These are phyloP conservation scores for Anisodus tanguticus DNA, from an alignment of 257 asterid species.

Conservation along the genomic window DNA sequence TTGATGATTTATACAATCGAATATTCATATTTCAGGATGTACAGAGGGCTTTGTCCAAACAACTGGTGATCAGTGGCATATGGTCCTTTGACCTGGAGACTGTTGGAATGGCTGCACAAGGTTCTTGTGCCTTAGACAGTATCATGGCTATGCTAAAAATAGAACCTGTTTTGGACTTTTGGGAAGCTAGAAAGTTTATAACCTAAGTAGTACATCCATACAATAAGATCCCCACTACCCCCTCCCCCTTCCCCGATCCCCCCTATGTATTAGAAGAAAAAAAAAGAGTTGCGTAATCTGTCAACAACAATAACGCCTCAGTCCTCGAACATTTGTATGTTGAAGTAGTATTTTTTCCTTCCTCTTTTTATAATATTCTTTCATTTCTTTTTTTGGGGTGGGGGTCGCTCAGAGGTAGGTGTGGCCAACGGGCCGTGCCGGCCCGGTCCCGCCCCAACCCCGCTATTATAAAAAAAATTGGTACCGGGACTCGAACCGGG, in stretches of 20 bases:
- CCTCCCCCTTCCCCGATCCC: neutral
- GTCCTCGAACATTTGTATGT: neutral
- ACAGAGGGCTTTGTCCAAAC: neutral
- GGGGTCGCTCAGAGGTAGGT: too few relatives aligned
- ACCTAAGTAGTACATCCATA: neutral
- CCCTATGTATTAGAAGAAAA: neutral
- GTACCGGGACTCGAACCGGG: too few relatives aligned
- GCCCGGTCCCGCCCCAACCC: too few relatives aligned
- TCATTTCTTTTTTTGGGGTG: too few relatives aligned
- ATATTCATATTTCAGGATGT: neutral
- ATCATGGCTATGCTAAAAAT: neutral
- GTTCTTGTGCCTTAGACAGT: neutral
- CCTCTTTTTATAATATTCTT: neutral
- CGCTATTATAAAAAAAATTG: too few relatives aligned
- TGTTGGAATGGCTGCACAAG: neutral
- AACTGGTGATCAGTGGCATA: neutral
- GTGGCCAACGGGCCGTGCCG: too few relatives aligned
- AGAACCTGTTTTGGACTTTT: neutral
- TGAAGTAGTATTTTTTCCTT: neutral
- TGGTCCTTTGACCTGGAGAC: slow-evolving; percentile 14
- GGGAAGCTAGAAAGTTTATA: neutral
- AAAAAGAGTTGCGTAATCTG: neutral
- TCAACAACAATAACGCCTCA: neutral
- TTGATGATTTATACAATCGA: neutral
- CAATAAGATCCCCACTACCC: neutral